Evolutionary conservation across 306 rosid species (phyloP), one percentile per base, ranked within the genome.

Genomic region (Ammopiptanthus mongolicus): DNA sequence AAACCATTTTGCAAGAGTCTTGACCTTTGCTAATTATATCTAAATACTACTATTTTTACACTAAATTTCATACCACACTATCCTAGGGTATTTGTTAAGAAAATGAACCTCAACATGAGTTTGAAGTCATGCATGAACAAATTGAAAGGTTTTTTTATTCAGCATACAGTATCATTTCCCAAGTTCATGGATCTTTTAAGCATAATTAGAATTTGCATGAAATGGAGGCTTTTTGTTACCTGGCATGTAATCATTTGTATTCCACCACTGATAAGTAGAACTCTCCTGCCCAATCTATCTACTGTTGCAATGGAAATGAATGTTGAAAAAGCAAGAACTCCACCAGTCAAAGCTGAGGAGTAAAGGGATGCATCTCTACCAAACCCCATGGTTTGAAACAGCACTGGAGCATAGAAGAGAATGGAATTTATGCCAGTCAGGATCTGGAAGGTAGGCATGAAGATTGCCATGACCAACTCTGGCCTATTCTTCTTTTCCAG

Each of bases 261-360:
- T 86, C 98, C 98, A 6, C 98, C 98, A 65, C 93, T 88, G 21
- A 94, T 72, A 46, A 94, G 97, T 64, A 94, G 82, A 79, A 59
- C 71, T 74, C 96, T 86, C 63, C 97, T 73, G 3, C 98, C 98
- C 52, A 90, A 72, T 71, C 68, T 88, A 75, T 94, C 98, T 2
- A 94, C 97, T 9, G 91, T 74, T 46, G 93, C 92, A 39, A 94
- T 94, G 18, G 98, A 94, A 47, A 94, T 65, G 65, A 94, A 36
- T 0, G 98, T 94, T 0, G 98, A 94, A 15, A 75, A 71, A 19
- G 87, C 89, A 73, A 94, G 96, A 80, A 94, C 97, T 6, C 89
- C 97, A 8, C 98, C 98, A 1, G 98, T 94, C 66, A 88, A 73
- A 58, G 98, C 96, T 33, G 98, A 90, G n/a, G 96, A 77, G 77